Evolutionary conservation across 1,139 yeast genomes (phyloP).

Genomic region (Pneumocystis murina): DNA sequence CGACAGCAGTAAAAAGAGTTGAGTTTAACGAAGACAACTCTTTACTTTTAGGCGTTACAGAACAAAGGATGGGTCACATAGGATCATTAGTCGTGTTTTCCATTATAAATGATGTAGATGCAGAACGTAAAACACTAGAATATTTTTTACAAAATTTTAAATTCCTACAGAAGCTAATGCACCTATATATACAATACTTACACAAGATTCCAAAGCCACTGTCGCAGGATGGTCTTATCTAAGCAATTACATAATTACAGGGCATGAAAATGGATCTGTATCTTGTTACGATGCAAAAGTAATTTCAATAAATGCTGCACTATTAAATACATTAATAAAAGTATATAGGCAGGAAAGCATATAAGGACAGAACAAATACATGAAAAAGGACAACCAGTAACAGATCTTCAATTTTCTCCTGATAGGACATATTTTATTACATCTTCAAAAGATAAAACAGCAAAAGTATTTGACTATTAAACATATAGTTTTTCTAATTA

Average conservation of each 20-base stretch:
- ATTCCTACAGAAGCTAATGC: conserved; percentile 23
- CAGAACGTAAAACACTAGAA: conserved; percentile 18
- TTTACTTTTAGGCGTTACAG: conserved; percentile 63
- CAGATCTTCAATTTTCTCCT: conserved; percentile 80
- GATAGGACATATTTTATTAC: conserved; percentile 85
- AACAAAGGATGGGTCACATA: conserved; percentile 80
- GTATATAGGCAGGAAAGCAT: conserved; percentile 45
- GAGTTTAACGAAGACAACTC: conserved; percentile 67
- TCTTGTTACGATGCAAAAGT: conserved; percentile 55
- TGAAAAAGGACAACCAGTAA: conserved; percentile 41
- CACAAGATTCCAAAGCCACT: conserved; percentile 48
- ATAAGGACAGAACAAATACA: conserved; percentile 49
- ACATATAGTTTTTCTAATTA: conserved; percentile 50
- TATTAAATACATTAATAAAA: neutral
- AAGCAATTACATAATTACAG: conserved; percentile 53
- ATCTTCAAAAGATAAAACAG: conserved; percentile 80
- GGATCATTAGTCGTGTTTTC: conserved; percentile 64
- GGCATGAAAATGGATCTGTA: conserved; percentile 74
- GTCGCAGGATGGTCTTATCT: conserved; percentile 77
- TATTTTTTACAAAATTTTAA: conserved; percentile 22
- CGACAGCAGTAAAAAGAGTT: conserved; percentile 81
- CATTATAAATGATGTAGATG: conserved; percentile 31
- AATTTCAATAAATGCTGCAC: neutral
- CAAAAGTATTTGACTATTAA: conserved; percentile 68
- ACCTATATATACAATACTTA: conserved; percentile 44